Base-by-base conservation (phyloP, 106 monocot species). In the Apostasia shenzhenica region DNA sequence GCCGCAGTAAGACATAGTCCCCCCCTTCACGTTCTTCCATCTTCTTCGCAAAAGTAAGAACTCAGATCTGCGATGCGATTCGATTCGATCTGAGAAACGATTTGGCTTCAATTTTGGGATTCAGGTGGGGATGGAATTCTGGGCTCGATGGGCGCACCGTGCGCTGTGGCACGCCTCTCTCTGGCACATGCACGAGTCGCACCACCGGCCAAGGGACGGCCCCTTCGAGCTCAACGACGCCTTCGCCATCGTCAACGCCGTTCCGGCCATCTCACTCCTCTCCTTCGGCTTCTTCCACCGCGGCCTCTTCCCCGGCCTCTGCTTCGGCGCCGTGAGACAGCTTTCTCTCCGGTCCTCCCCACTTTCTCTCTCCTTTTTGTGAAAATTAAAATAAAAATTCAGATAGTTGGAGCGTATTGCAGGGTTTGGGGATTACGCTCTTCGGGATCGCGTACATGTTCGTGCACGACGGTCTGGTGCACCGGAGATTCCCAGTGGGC, bases 101-200 rank as follows among this genome's bases (percentile, higher is more conserved):
- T 37, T 45, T 48, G 48, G 12, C 8, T 54, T 69, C 7, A 14
- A 56, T 4, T 50, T 10, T 48, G 50, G 5, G 38, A 1, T 1
- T 14, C 54, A 94, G 93, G 94, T 94, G 14, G 94, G 94, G 39
- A 94, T 94, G 90, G 94, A 94, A 78, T 94, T 85, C 43, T 94
- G 94, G 94, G 90, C 94, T 48, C 55, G 84, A 59, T 94, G 94
- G 94, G 94, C 94, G 45, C 94, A 94, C 78, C 68, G 67, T 6
- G 80, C 83, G 71, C 82, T 94, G 58, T 94, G 94, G 94, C 94
- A 94, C 76, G 89, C 90, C 2, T 94, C 94, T 53, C 66, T 94
- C 53, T 94, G 94, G 94, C 78, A 87, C 63, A 94, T 94, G 90
- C 94, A 94, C 84, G 87, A 90, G 73, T 90, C 94, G 59, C 94